phyloP scores from a whole-genome alignment of 352 stramenopile genomes.

The Phytophthora hibernalis region DNA sequence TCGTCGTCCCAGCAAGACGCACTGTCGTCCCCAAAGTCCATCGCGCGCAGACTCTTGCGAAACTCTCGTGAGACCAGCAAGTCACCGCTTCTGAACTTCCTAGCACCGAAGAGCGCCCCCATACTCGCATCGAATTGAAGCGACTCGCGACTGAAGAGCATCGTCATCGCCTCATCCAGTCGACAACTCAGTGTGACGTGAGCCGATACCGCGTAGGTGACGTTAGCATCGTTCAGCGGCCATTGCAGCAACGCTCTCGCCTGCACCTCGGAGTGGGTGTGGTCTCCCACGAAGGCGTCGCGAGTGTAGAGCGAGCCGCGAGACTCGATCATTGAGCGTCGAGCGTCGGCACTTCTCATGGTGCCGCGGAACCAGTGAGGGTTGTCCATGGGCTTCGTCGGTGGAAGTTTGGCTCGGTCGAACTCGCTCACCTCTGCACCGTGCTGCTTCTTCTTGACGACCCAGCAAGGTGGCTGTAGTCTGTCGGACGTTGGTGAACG shows the following conservation, averaged over 20 bases:
- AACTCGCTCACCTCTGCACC: slow-evolving; percentile 61
- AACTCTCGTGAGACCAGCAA: slow-evolving; percentile 52
- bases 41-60: slow-evolving; percentile 30
- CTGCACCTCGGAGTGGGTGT: slow-evolving; percentile 28
- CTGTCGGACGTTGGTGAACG: slow-evolving; percentile 5
- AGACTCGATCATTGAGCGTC: slow-evolving; percentile 42
- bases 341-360: slow-evolving; percentile 6
- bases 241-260: slow-evolving; percentile 40
- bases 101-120: slow-evolving; percentile 58
- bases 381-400: slow-evolving; percentile 7
- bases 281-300: slow-evolving; percentile 20
- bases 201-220: slow-evolving; percentile 62
- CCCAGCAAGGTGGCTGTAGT: slow-evolving; percentile 35
- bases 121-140: slow-evolving; percentile 65
- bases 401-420: slow-evolving; percentile 44
- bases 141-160: slow-evolving; percentile 69
- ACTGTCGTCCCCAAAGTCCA: slow-evolving; percentile 25
- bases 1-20: slow-evolving; percentile 36
- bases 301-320: slow-evolving; percentile 27
- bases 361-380: slow-evolving; percentile 25
- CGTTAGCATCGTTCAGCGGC: slow-evolving; percentile 48
- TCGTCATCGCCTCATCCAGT: slow-evolving; percentile 60
- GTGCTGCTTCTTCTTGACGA: slow-evolving; percentile 53
- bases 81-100: slow-evolving; percentile 64
- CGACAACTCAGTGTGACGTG: slow-evolving; percentile 66